These are phyloP conservation scores for Darksidea phi DNA, from an alignment of 495 filamentous ascomycete genomes.

Conservation along the genomic window DNA sequence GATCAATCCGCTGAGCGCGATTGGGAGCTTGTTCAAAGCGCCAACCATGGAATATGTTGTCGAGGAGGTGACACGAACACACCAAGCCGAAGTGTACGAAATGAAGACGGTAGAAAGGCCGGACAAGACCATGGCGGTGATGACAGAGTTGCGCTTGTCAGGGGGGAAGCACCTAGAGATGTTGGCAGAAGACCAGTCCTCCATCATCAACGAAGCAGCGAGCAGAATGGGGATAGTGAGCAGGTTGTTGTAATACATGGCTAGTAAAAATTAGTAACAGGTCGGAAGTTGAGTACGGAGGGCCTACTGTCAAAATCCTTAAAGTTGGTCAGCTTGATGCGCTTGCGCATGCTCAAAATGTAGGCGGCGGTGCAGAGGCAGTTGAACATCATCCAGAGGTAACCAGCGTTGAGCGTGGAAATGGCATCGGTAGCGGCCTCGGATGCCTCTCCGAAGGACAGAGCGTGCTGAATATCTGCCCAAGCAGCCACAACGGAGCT, in stretches of 20 bases:
- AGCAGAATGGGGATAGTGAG: conserved; percentile 92
- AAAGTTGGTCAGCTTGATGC: conserved; percentile 99
- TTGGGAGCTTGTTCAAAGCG: conserved; percentile 94
- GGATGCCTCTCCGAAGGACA: conserved; percentile 57
- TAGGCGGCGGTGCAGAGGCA: conserved; percentile 94
- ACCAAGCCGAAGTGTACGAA: conserved; percentile 98
- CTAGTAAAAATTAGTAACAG: conserved; percentile 47
- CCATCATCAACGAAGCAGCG: conserved; percentile 74
- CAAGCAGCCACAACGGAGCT: conserved; percentile 94
- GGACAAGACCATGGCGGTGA: conserved; percentile 89
- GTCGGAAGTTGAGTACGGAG: neutral
- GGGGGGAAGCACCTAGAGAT: conserved; percentile 82
- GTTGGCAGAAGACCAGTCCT: conserved; percentile 90
- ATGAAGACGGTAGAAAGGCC: conserved; percentile 95
- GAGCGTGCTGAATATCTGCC: conserved; percentile 92
- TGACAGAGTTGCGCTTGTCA: conserved; percentile 65
- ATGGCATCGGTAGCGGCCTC: conserved; percentile 69
- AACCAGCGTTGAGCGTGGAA: conserved; percentile 90
- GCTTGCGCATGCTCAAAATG: conserved; percentile 91
- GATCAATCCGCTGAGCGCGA: conserved; percentile 83
- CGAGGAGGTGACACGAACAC: conserved; percentile 91
- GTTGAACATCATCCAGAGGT: conserved; percentile 98
- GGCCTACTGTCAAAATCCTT: conserved; percentile 98
- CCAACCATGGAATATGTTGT: conserved; percentile 99
- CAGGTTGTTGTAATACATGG: conserved; percentile 99